Conservation (phyloP, 2,329 filamentous ascomycete species). For the Aspergillus tanneri region DNA sequence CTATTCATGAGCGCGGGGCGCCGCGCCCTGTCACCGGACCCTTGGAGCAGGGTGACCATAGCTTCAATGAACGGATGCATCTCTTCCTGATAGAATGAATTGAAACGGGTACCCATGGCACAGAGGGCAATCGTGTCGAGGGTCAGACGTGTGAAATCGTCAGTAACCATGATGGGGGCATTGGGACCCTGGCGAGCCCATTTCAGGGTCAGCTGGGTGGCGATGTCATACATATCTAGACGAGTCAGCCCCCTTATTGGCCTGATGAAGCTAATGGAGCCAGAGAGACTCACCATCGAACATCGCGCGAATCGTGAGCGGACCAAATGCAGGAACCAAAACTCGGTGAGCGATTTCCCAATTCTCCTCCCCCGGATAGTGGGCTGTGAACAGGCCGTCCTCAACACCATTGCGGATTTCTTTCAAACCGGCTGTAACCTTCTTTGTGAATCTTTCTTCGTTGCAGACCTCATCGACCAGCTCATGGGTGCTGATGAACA, state of each 20-base stretch:
- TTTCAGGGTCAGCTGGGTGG: slow-evolving; percentile 41
- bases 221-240: slow-evolving; percentile 43
- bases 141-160: slow-evolving; percentile 71
- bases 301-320: slow-evolving; percentile 46
- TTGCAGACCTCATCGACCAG: slow-evolving; percentile 64
- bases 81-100: slow-evolving; percentile 68
- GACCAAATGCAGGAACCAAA: slow-evolving; percentile 50
- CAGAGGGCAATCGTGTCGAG: slow-evolving; percentile 71
- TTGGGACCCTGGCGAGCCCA: slow-evolving; percentile 53
- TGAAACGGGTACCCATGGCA: slow-evolving; percentile 71
- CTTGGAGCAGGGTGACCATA: slow-evolving; percentile 64
- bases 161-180: slow-evolving; percentile 58
- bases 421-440: slow-evolving; percentile 50
- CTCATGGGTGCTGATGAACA: slow-evolving; percentile 54
- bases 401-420: slow-evolving; percentile 61
- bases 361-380: slow-evolving; percentile 48
- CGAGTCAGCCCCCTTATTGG: not conserved
- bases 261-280: not conserved
- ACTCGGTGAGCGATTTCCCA: slow-evolving; percentile 63
- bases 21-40: slow-evolving; percentile 53
- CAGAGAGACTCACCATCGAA: slow-evolving; percentile 33
- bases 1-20: slow-evolving; percentile 50
- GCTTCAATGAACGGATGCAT: slow-evolving; percentile 69
- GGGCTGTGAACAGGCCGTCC: slow-evolving; percentile 66
- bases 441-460: slow-evolving; percentile 65